Percentiles rank a stretch among this genome's conserved stretches.
Evolutionary conservation across 371 early-diverging fungal species (phyloP).

Genomic region (Mortierella sp.): DNA sequence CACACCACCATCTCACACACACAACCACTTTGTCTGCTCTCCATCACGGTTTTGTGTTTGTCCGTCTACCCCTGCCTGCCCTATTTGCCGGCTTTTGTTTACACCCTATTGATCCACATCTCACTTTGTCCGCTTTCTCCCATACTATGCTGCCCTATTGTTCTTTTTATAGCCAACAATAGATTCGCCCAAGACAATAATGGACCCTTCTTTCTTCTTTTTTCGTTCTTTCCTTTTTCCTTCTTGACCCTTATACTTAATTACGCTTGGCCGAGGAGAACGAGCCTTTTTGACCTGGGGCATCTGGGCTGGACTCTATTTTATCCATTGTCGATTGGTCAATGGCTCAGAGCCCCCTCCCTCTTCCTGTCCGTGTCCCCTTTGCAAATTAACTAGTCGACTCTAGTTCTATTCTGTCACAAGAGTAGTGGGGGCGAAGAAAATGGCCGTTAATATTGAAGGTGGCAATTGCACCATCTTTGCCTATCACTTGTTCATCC

Average conservation of each 20-base stretch:
- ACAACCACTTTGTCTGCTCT: not conserved
- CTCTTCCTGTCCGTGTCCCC: no score
- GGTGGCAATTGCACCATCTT: not conserved
- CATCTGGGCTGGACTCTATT: not conserved
- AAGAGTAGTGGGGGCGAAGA: no score
- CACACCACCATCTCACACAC: not conserved
- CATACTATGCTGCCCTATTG: no score
- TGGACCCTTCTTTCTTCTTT: not conserved
- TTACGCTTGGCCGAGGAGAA: not conserved
- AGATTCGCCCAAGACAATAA: not conserved
- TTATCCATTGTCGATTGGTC: not conserved
- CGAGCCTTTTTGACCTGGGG: not conserved
- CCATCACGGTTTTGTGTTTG: not conserved
- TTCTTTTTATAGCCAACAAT: not conserved
- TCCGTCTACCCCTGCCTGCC: not conserved
- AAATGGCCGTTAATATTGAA: no score
- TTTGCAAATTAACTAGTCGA: no score
- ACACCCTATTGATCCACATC: not conserved
- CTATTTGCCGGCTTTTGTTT: not conserved
- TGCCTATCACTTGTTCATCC: not conserved
- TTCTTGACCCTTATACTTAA: not conserved
- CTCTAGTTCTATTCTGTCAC: no score
- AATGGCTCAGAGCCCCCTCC: no score
- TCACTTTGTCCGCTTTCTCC: no score
- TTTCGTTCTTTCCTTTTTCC: not conserved